These are phyloP conservation scores for Globisporangium rhizosaccharum DNA, from an alignment of 352 stramenopile species.

Conservation along the genomic window DNA sequence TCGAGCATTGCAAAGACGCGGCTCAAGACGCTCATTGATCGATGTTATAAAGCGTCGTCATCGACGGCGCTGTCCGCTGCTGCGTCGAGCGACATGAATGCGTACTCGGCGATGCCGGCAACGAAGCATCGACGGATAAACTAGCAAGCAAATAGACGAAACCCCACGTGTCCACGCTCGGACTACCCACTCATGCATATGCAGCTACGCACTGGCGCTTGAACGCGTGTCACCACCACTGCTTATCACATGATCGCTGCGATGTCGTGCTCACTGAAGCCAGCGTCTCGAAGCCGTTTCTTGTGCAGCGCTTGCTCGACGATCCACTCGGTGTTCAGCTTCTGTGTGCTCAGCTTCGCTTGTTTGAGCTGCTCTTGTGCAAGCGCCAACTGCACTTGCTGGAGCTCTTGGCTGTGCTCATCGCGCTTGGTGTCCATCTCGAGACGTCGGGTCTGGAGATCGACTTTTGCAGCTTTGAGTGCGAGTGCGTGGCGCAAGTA, in stretches of 20 bases:
- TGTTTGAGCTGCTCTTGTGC: constrained; percentile 52
- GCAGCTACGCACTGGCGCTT: too few species aligned
- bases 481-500: constrained; percentile 35
- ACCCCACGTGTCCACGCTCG: background rate
- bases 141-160: background rate
- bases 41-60: constrained; percentile 48
- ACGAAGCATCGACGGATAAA: constrained; percentile 27
- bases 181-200: background rate
- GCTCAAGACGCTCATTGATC: constrained; percentile 70
- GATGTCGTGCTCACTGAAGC: constrained; percentile 33
- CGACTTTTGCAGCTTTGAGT: constrained; percentile 32
- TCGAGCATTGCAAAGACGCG: constrained; percentile 56
- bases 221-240: background rate
- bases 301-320: constrained; percentile 52
- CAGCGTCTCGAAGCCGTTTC: constrained; percentile 38
- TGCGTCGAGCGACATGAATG: background rate
- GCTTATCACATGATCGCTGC: constrained; percentile 19
- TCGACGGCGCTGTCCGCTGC: background rate
- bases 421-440: constrained; percentile 45
- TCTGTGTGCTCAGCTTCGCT: constrained; percentile 38
- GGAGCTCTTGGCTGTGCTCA: constrained; percentile 27
- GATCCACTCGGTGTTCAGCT: constrained; percentile 45
- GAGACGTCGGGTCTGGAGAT: constrained; percentile 36
- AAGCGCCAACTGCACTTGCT: constrained; percentile 39
- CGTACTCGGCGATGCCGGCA: constrained; percentile 37